phyloP scores from a whole-genome alignment of 768 basidiomycete genomes.

The Lanmaoa rubissima region DNA sequence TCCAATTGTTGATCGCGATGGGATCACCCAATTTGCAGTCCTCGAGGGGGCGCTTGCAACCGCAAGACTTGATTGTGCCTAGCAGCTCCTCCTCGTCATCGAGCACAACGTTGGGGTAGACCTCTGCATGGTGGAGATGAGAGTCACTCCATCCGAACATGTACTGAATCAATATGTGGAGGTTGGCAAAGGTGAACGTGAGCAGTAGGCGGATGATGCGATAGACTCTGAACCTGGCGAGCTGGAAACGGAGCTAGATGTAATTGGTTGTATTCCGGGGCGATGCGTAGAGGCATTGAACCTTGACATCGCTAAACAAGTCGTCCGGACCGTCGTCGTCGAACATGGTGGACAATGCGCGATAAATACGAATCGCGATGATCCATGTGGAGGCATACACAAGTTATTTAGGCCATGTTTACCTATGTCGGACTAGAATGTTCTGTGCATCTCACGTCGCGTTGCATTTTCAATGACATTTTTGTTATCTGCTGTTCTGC shows the following conservation, averaged over 20 bases:
- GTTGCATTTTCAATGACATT: too few relatives aligned
- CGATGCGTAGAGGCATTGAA: slow-evolving; percentile 1
- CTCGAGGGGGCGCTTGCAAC: slow-evolving; percentile 18
- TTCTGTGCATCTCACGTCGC: too few relatives aligned
- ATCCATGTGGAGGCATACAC: background rate
- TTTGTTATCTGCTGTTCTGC: too few relatives aligned
- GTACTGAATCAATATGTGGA: slow-evolving; percentile 29
- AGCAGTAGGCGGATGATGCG: slow-evolving; percentile 24
- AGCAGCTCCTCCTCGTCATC: slow-evolving; percentile 8
- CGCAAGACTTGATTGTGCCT: slow-evolving; percentile 25
- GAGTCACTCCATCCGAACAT: slow-evolving; percentile 32
- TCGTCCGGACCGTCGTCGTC: slow-evolving; percentile 1
- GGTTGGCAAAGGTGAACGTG: slow-evolving; percentile 32
- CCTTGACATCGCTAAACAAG: background rate
- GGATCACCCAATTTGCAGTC: slow-evolving; percentile 13
- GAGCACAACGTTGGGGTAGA: slow-evolving; percentile 22
- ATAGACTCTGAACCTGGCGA: slow-evolving; percentile 27
- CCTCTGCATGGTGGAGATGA: slow-evolving; percentile 25
- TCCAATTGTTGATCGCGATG: slow-evolving; percentile 11
- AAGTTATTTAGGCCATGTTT: too few relatives aligned
- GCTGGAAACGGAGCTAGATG: slow-evolving; percentile 32
- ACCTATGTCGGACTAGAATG: too few relatives aligned
- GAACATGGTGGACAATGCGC: slow-evolving; percentile 1
- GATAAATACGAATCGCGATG: background rate
- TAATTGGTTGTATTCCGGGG: slow-evolving; percentile 18